phyloP scores from a whole-genome alignment of 768 basidiomycete genomes.

The Boletus reticuloceps region DNA sequence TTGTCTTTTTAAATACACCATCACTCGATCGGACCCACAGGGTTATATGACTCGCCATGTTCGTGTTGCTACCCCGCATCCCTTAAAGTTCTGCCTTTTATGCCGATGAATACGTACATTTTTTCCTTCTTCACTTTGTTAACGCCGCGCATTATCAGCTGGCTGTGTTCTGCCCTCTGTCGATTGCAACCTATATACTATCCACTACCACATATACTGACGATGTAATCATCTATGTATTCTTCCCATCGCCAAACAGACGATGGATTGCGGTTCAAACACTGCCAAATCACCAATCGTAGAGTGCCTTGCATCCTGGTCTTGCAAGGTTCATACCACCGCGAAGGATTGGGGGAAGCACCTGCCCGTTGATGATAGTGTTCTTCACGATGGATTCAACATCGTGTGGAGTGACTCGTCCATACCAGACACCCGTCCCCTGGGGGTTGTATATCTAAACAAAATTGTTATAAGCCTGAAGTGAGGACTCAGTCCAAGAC shows the following conservation, averaged over 20 bases:
- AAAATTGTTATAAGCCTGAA: neutral
- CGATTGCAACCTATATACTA: constrained; percentile 19
- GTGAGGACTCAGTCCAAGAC: constrained; percentile 31
- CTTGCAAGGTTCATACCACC: constrained; percentile 79
- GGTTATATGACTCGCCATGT: constrained; percentile 17
- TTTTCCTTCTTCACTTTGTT: constrained; percentile 4
- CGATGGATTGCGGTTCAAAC: neutral
- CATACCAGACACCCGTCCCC: constrained; percentile 90
- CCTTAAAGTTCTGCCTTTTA: neutral
- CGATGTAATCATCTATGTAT: constrained; percentile 22
- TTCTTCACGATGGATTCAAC: constrained; percentile 82
- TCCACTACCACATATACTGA: constrained; percentile 26
- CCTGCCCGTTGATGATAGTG: constrained; percentile 81
- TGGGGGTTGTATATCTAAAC: constrained; percentile 80
- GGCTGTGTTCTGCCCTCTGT: constrained; percentile 3
- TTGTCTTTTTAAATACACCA: neutral
- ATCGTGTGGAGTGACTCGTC: constrained; percentile 88
- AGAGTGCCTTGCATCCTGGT: constrained; percentile 63
- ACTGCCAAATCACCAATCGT: constrained; percentile 61
- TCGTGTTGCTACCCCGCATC: constrained; percentile 6
- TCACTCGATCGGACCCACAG: constrained; percentile 19
- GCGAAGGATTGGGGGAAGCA: constrained; percentile 82
- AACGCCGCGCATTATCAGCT: constrained; percentile 6
- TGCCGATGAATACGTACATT: constrained; percentile 5
- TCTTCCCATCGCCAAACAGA: neutral